These are phyloP conservation scores for Myrica gale DNA, from an alignment of 306 rosid species.

Conservation along the genomic window DNA sequence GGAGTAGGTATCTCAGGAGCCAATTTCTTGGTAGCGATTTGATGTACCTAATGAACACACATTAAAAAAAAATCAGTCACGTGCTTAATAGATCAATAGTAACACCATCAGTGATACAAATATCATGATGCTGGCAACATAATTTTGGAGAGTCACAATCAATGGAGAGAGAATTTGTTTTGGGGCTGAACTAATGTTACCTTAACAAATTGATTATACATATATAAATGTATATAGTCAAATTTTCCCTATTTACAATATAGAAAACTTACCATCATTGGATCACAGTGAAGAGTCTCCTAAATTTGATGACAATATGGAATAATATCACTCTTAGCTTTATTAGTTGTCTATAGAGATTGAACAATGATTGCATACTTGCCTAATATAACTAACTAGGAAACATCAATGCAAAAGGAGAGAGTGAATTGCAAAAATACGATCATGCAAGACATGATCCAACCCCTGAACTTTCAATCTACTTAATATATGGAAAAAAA, in stretches of 20 bases:
- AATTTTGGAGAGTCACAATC: background rate
- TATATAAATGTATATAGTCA: background rate
- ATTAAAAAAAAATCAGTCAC: background rate
- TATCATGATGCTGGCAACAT: background rate
- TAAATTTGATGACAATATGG: background rate
- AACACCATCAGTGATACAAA: background rate
- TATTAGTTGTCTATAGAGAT: background rate
- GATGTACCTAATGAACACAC: constrained; percentile 42
- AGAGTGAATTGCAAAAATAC: background rate
- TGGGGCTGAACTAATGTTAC: background rate
- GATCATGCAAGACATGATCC: background rate
- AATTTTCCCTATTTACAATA: background rate
- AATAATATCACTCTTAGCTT: background rate
- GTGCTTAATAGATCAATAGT: background rate
- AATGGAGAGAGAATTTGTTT: background rate
- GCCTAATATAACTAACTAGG: background rate
- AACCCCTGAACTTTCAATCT: background rate
- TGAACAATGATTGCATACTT: background rate
- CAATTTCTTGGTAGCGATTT: constrained; percentile 51
- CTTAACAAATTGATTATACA: background rate
- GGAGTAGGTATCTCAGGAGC: constrained; percentile 90
- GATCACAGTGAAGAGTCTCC: background rate
- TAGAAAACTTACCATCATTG: background rate
- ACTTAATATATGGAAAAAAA: background rate
- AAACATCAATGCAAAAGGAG: background rate